Percentiles rank a stretch among this genome's conserved stretches.
Conservation (phyloP, 768 basidiomycete genomes). For the Leccinum arenicola region DNA sequence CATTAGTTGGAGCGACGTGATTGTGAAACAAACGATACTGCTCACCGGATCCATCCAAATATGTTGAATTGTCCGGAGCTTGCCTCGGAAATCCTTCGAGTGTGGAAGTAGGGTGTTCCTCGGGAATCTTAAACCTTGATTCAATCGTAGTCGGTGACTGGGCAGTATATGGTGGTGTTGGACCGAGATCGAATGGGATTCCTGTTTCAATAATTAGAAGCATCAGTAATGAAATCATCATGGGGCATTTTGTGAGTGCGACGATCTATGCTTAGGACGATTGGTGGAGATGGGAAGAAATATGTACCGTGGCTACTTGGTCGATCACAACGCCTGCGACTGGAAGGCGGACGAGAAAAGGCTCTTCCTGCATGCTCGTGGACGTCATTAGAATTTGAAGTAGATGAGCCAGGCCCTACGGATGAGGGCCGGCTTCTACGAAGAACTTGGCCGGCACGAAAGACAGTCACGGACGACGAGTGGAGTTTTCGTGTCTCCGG, state of each 20-base stretch:
- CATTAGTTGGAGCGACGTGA: neutral
- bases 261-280: neutral
- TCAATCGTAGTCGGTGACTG: neutral
- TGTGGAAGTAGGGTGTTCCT: conserved; percentile 13
- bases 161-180: conserved; percentile 26
- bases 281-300: neutral
- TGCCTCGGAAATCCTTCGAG: conserved; percentile 23
- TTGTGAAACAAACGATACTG: neutral
- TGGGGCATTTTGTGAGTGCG: neutral
- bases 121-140: neutral
- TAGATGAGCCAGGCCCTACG: conserved; percentile 21
- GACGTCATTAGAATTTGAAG: neutral
- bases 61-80: conserved; percentile 1
- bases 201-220: neutral
- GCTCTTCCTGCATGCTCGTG: neutral
- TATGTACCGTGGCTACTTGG: conserved; percentile 3
- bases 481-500: conserved; percentile 74
- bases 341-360: neutral
- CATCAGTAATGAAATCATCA: neutral
- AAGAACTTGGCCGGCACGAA: conserved; percentile 54
- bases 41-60: neutral
- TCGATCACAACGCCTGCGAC: conserved; percentile 7
- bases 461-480: conserved; percentile 70
- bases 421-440: conserved; percentile 24
- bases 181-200: conserved; percentile 12